Conservation (phyloP, 2,329 filamentous ascomycete species). For the Chrysoporthe deuterocubensis region DNA sequence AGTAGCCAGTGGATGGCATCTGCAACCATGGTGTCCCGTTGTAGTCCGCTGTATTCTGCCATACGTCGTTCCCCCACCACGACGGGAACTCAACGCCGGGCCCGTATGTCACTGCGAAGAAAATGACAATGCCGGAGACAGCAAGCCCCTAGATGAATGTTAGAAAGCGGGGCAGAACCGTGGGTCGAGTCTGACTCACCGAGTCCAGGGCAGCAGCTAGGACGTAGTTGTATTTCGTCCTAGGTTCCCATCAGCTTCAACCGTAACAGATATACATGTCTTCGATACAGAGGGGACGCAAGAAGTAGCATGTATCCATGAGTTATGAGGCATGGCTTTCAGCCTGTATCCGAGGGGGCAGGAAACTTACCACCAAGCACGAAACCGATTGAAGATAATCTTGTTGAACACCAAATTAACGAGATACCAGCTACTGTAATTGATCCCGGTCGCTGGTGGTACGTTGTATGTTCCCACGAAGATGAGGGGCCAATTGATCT, state of each 20-base stretch:
- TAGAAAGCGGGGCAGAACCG: background rate
- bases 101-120: conserved; percentile 42
- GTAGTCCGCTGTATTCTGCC: conserved; percentile 41
- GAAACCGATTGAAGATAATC: conserved; percentile 44
- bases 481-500: conserved; percentile 43
- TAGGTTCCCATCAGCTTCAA: background rate
- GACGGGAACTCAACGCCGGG: conserved; percentile 39
- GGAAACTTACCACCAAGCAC: conserved; percentile 48
- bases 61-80: conserved; percentile 43
- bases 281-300: background rate
- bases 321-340: background rate
- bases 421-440: conserved; percentile 45
- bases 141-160: conserved; percentile 33
- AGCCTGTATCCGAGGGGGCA: background rate
- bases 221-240: conserved; percentile 46
- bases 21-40: conserved; percentile 38
- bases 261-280: background rate
- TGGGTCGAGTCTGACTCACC: background rate
- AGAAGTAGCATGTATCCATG: background rate
- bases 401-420: conserved; percentile 52
- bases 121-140: conserved; percentile 40
- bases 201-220: conserved; percentile 40
- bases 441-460: conserved; percentile 43
- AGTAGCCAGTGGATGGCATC: conserved; percentile 40
- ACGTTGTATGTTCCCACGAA: conserved; percentile 44